Percentiles rank a stretch among this genome's conserved stretches.
Evolutionary conservation across 768 basidiomycete genomes (phyloP).

Genomic region (Leucocoprinus sp.): DNA sequence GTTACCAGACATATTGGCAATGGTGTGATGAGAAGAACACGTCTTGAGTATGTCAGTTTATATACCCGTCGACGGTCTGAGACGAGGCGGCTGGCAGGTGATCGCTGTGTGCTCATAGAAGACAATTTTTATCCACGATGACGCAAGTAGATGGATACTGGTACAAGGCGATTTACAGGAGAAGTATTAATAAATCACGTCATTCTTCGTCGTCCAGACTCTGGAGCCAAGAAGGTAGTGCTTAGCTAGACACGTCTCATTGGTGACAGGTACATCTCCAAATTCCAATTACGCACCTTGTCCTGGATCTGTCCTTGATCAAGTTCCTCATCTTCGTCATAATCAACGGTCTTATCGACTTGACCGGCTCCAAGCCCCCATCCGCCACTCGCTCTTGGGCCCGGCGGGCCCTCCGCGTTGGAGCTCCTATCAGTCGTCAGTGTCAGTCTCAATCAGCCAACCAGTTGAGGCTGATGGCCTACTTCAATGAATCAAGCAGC

Average conservation of each 20-base stretch:
- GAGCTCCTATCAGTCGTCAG: conserved; percentile 36
- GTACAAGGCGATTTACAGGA: neutral
- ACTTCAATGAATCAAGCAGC: conserved; percentile 49
- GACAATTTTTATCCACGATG: neutral
- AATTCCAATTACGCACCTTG: conserved; percentile 6
- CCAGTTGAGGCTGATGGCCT: conserved; percentile 10
- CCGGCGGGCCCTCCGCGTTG: conserved; percentile 31
- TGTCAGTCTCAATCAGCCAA: neutral
- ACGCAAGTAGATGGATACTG: neutral
- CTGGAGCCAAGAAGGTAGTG: conserved; percentile 30
- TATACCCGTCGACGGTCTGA: neutral
- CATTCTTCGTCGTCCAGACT: conserved; percentile 22
- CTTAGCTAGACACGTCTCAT: conserved; percentile 33
- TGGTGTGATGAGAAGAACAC: neutral
- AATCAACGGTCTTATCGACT: conserved; percentile 42
- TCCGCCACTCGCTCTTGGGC: conserved; percentile 48
- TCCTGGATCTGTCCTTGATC: conserved; percentile 73
- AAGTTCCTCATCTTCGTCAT: conserved; percentile 57
- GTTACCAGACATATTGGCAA: conserved; percentile 1
- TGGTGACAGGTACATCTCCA: too few relatives aligned
- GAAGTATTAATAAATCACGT: conserved; percentile 12
- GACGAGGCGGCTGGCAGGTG: neutral
- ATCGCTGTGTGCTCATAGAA: neutral
- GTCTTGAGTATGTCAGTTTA: neutral
- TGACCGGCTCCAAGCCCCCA: conserved; percentile 66